These are phyloP conservation scores for Phytophthora pinifolia DNA, from an alignment of 352 stramenopile species.

Conservation along the genomic window DNA sequence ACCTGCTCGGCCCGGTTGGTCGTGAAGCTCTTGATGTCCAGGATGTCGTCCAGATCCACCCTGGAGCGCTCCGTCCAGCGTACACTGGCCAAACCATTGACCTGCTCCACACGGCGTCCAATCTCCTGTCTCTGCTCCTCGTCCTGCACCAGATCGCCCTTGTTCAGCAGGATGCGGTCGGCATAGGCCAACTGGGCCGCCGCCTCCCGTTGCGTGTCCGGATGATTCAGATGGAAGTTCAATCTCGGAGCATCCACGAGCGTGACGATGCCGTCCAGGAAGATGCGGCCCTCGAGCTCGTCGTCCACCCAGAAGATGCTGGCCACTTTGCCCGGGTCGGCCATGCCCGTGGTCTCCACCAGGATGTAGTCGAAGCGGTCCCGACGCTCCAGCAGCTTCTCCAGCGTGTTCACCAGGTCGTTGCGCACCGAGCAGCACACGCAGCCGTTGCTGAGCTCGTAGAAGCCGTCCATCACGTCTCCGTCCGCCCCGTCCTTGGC, in stretches of 20 bases:
- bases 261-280: constrained; percentile 96
- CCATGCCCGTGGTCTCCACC: constrained; percentile 95
- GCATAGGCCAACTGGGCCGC: constrained; percentile 97
- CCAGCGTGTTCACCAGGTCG: constrained; percentile 86
- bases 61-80: constrained; percentile 60
- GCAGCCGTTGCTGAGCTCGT: constrained; percentile 97
- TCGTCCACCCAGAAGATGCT: constrained; percentile 97
- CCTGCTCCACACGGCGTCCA: constrained; percentile 34
- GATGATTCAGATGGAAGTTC: constrained; percentile 60
- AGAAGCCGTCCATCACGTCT: constrained; percentile 85
- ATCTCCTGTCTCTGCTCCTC: constrained; percentile 45
- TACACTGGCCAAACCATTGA: constrained; percentile 76
- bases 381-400: constrained; percentile 77
- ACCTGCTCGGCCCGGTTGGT: constrained; percentile 60
- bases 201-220: constrained; percentile 77
- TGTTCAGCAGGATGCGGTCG: constrained; percentile 99
- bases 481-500: constrained; percentile 65
- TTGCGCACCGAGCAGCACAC: constrained; percentile 97
- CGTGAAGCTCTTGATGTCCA: constrained; percentile 84
- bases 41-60: constrained; percentile 67
- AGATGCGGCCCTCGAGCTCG: constrained; percentile 85
- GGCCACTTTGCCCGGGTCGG: constrained; percentile 93
- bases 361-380: constrained; percentile 92
- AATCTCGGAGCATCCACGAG: constrained; percentile 97
- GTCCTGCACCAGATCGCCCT: constrained; percentile 93